Percentiles rank a stretch among this genome's conserved stretches.
phyloP scores from a whole-genome alignment of 257 asterid species.

The Solanum corneliomulleri region DNA sequence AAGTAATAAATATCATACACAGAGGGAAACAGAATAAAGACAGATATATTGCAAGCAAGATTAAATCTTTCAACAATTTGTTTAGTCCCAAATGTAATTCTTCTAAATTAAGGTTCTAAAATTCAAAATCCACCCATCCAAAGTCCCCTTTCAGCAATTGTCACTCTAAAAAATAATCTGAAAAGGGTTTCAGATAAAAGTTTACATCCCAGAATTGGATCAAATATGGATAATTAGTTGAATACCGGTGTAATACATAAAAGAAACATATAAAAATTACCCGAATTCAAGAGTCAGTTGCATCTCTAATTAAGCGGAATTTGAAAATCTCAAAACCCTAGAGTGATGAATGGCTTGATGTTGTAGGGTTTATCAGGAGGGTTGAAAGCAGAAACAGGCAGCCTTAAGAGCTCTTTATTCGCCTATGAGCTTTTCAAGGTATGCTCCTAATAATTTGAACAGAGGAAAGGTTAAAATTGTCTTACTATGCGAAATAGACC shows the following conservation, averaged over 20 bases:
- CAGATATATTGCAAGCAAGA: neutral
- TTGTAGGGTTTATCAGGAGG: neutral
- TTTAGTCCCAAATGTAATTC: neutral
- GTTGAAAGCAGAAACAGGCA: neutral
- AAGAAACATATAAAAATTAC: slow-evolving; percentile 10
- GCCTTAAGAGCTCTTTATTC: neutral
- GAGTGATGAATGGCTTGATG: neutral
- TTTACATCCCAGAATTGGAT: neutral
- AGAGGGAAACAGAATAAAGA: neutral
- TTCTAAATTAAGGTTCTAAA: neutral
- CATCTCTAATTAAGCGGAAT: slow-evolving; percentile 20
- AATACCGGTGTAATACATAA: neutral
- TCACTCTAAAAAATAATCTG: neutral
- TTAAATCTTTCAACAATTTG: neutral
- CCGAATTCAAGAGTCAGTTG: slow-evolving; percentile 86
- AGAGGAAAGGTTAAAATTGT: too few species aligned
- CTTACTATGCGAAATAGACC: too few species aligned
- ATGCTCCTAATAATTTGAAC: too few species aligned
- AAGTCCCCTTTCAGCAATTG: neutral
- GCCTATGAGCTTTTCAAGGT: neutral
- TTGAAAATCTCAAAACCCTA: neutral
- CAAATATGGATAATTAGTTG: neutral
- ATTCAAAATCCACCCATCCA: neutral
- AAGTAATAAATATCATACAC: neutral
- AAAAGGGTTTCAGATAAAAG: neutral